These are phyloP conservation scores for Phytophthora hibernalis DNA, from an alignment of 352 stramenopile genomes.

Conservation along the genomic window DNA sequence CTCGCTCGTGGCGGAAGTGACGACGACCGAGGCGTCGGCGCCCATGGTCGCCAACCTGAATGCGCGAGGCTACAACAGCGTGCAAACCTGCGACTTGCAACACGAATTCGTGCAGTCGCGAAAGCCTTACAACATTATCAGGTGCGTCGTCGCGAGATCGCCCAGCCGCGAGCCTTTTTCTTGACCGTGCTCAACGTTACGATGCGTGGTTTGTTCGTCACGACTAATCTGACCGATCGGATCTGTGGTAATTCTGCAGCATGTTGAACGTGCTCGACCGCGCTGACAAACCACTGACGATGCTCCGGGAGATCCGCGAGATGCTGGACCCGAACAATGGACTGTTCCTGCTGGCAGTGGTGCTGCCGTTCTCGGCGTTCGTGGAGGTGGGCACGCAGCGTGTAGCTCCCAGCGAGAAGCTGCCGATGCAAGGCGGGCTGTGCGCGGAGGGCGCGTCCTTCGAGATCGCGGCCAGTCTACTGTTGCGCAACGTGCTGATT, in stretches of 20 bases:
- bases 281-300: conserved; percentile 80
- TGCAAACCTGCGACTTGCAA: conserved; percentile 74
- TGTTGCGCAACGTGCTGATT: conserved; percentile 72
- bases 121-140: conserved; percentile 85
- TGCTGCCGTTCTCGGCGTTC: conserved; percentile 84
- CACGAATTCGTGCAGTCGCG: conserved; percentile 71
- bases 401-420: conserved; percentile 59
- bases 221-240: conserved; percentile 23
- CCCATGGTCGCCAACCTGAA: conserved; percentile 86
- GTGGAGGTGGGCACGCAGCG: conserved; percentile 81
- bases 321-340: conserved; percentile 79
- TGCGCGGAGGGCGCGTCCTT: conserved; percentile 71
- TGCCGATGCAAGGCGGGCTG: conserved; percentile 75
- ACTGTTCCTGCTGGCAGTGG: conserved; percentile 79
- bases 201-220: conserved; percentile 36
- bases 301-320: conserved; percentile 76
- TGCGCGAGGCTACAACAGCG: conserved; percentile 76
- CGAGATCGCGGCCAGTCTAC: conserved; percentile 62
- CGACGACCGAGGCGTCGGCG: conserved; percentile 76
- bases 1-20: conserved; percentile 75
- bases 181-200: conserved; percentile 26
- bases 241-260: conserved; percentile 39
- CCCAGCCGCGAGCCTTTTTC: conserved; percentile 23
- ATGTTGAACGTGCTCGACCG: conserved; percentile 87
- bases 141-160: conserved; percentile 42